Evolutionary conservation across 208 protist genomes (phyloP).

Genomic region (Trypanosoma melophagium): DNA sequence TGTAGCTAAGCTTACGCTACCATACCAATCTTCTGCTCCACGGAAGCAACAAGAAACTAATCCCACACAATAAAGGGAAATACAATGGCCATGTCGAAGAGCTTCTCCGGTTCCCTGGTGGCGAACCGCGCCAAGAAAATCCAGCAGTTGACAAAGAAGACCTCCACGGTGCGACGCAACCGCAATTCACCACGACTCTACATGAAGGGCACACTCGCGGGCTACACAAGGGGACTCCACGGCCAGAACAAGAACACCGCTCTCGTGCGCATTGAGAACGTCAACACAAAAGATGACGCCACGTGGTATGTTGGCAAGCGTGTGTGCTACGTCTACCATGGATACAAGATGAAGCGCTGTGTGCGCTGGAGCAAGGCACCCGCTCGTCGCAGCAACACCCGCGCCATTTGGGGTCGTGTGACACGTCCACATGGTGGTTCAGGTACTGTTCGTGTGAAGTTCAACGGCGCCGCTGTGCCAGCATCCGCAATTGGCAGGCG

Average conservation of each 20-base stretch:
- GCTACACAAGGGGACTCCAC: slow-evolving; percentile 89
- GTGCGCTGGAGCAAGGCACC: slow-evolving; percentile 90
- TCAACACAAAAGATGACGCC: slow-evolving; percentile 94
- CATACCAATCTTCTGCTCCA: slow-evolving; percentile 14
- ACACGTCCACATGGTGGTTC: slow-evolving; percentile 96
- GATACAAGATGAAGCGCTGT: slow-evolving; percentile 92
- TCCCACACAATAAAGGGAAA: not conserved
- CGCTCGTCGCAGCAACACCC: slow-evolving; percentile 86
- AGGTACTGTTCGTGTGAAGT: slow-evolving; percentile 97
- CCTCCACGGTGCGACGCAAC: slow-evolving; percentile 79
- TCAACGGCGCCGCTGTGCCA: slow-evolving; percentile 93
- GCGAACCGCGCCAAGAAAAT: slow-evolving; percentile 91
- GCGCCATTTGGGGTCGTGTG: slow-evolving; percentile 98
- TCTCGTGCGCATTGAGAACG: slow-evolving; percentile 97
- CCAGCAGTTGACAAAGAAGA: slow-evolving; percentile 85
- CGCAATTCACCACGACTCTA: slow-evolving; percentile 89
- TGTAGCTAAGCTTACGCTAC: slow-evolving; percentile 29
- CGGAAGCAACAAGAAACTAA: slow-evolving; percentile 17
- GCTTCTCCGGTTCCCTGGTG: slow-evolving; percentile 38
- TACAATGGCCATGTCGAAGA: slow-evolving; percentile 29
- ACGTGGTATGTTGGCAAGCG: slow-evolving; percentile 99
- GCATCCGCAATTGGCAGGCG: slow-evolving; percentile 94
- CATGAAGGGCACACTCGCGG: slow-evolving; percentile 90
- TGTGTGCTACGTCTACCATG: slow-evolving; percentile 98
- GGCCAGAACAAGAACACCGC: slow-evolving; percentile 94